A percentile compares a stretch with the other conserved stretches of the same genome.
Evolutionary conservation across 805 yeast genomes (phyloP).

Genomic region (Hermanozyma aechmeae): DNA sequence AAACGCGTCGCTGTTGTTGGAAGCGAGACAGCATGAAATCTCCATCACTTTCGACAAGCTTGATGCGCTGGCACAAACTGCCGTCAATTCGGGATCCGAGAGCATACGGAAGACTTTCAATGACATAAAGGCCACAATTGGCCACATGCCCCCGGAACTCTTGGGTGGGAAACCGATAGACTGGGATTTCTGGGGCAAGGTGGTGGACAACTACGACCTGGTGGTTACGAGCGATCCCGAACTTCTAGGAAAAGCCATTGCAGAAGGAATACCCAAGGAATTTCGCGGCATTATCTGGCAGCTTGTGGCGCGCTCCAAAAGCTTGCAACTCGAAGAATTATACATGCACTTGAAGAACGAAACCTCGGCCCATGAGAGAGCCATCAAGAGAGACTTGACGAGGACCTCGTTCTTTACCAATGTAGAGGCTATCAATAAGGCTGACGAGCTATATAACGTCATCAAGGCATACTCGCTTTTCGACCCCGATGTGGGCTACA

Average conservation of each 20-base stretch:
- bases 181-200: slow-evolving; percentile 84
- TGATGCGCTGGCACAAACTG: slow-evolving; percentile 42
- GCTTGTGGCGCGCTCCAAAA: slow-evolving; percentile 70
- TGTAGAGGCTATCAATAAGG: slow-evolving; percentile 43
- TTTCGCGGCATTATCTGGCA: slow-evolving; percentile 93
- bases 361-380: slow-evolving; percentile 57
- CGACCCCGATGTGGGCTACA: slow-evolving; percentile 93
- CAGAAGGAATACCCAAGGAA: slow-evolving; percentile 72
- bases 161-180: slow-evolving; percentile 30
- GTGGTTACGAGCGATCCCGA: slow-evolving; percentile 57
- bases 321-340: slow-evolving; percentile 49
- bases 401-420: slow-evolving; percentile 75
- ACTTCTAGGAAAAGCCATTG: slow-evolving; percentile 48
- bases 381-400: slow-evolving; percentile 72
- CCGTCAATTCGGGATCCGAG: slow-evolving; percentile 27
- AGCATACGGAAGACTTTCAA: slow-evolving; percentile 33
- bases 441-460: slow-evolving; percentile 59
- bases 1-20: too few relatives aligned
- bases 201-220: slow-evolving; percentile 66
- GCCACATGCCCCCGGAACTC: slow-evolving; percentile 12
- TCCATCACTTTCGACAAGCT: slow-evolving; percentile 40
- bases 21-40: slow-evolving; percentile 50
- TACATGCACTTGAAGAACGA: slow-evolving; percentile 42
- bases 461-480: slow-evolving; percentile 76
- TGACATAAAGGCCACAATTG: slow-evolving; percentile 42